Conservation (phyloP, 768 basidiomycete genomes). For the Amylocystis lapponica region DNA sequence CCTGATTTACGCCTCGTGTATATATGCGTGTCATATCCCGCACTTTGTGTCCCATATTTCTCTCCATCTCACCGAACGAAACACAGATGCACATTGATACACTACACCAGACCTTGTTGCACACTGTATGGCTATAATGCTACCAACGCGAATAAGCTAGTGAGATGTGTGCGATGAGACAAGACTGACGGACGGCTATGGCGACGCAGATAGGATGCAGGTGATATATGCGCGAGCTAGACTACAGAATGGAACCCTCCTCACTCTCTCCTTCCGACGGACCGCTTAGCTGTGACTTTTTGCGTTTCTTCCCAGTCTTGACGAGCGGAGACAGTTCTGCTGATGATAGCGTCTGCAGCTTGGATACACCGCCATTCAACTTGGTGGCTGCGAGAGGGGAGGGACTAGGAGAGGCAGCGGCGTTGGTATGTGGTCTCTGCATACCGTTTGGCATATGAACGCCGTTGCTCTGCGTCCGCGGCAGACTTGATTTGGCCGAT, state of each 20-base stretch:
- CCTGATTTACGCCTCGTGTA: too few relatives aligned
- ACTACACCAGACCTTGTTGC: background rate
- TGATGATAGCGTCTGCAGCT: conserved; percentile 4
- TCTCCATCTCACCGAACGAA: too few relatives aligned
- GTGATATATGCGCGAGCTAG: conserved; percentile 1
- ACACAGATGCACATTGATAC: too few relatives aligned
- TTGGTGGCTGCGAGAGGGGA: conserved; percentile 5
- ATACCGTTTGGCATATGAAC: conserved; percentile 10
- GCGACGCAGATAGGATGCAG: conserved; percentile 3
- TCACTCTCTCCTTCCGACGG: background rate
- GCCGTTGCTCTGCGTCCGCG: conserved; percentile 6
- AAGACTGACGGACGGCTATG: background rate
- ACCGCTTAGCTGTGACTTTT: conserved; percentile 37
- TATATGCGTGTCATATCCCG: too few relatives aligned
- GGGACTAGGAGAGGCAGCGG: conserved; percentile 1
- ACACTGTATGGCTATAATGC: background rate
- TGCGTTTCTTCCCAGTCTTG: conserved; percentile 49
- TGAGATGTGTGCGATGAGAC: conserved; percentile 1
- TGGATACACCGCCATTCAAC: conserved; percentile 8
- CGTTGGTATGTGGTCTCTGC: conserved; percentile 14
- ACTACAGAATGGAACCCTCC: conserved; percentile 5
- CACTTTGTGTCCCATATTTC: too few relatives aligned
- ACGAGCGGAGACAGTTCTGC: conserved; percentile 16
- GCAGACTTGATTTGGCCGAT: conserved; percentile 2
- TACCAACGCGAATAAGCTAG: conserved; percentile 2